Percentiles rank a stretch among this genome's conserved stretches.
These are phyloP conservation scores for Sapria himalayana DNA, from an alignment of 345 rosid species.

Conservation along the genomic window DNA sequence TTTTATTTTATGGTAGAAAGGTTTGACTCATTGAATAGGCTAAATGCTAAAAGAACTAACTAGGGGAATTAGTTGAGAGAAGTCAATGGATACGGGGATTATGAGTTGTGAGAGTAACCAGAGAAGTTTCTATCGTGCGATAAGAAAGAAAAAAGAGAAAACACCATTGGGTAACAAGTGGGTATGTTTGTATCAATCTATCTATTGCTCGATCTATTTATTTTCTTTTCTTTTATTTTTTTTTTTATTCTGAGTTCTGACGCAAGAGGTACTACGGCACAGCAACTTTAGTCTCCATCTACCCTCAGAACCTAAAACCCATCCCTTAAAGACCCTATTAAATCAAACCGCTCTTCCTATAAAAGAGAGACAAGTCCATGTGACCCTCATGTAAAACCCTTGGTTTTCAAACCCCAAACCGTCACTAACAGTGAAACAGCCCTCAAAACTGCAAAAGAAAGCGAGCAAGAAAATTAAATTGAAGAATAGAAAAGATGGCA, in stretches of 20 bases:
- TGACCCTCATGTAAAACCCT: slow-evolving; percentile 19
- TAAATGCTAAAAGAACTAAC: too few species aligned
- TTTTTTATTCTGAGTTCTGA: too few species aligned
- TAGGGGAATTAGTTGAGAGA: too few species aligned
- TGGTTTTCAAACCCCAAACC: slow-evolving; percentile 22
- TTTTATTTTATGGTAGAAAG: too few species aligned
- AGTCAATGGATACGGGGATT: too few species aligned
- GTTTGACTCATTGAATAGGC: too few species aligned
- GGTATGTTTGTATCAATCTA: too few species aligned
- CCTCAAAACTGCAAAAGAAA: neutral
- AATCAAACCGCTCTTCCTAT: slow-evolving; percentile 6
- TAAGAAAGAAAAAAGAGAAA: too few species aligned
- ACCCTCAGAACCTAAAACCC: slow-evolving; percentile 8
- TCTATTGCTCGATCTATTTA: too few species aligned
- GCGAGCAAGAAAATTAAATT: slow-evolving; percentile 3
- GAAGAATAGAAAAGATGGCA: slow-evolving; percentile 3
- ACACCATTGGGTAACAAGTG: too few species aligned
- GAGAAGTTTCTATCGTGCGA: too few species aligned
- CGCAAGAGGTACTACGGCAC: slow-evolving; percentile 7
- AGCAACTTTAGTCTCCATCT: slow-evolving; percentile 11
- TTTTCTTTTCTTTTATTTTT: neutral
- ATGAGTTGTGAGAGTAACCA: too few species aligned
- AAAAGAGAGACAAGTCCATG: slow-evolving; percentile 27
- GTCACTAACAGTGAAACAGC: neutral
- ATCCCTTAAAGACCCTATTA: slow-evolving; percentile 10